Evolutionary conservation across 2,329 filamentous ascomycete species (phyloP), one percentile per base, ranked within the genome.

Genomic region (Xylaria sp.): DNA sequence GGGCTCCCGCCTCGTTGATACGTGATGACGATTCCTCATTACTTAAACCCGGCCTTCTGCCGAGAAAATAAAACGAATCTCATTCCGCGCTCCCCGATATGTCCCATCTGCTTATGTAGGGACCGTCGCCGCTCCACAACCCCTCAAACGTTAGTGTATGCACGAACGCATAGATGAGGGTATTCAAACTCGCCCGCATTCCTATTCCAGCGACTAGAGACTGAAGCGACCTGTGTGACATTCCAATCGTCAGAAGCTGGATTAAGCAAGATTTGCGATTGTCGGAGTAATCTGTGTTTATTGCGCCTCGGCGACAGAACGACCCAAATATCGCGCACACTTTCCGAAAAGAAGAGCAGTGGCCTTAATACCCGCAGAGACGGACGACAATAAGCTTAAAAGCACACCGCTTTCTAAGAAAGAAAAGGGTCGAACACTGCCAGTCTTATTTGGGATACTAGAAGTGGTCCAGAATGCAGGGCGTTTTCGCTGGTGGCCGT

Each of bases 401-500:
- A 23, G 53, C 51, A 67, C 58, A 57, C 52, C 40, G 46, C 61
- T n/a, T 52, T 45, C 45, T 57, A 47, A 15, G 60, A 57, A 21
- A 17, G 17, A 60, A 56, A 8, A 50, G 12, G 19, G 38, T 31
- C n/a, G 28, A 42, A 28, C 11, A 31, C 11, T 8, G 7, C 11
- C 37, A 58, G 14, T 23, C 15, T n/a, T 50, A 42, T 35, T 35
- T 42, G 19, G 46, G 35, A 21, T 37, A 35, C 19, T 42, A 35
- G 19, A 56, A n/a, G 28, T 63, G 47, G 40, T 40, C 63, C 56
- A 62, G 17, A 21, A 71, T 69, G 69, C 71, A 65, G 60, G 67
- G 70, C 56, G 66, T 72, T 43, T 60, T 69, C 33, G 69, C 71
- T 54, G 69, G 70, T 37, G 66, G 67, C 23, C 64, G 68, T 33